Evolutionary conservation across 2,329 filamentous ascomycete genomes (phyloP), one percentile per base, ranked within the genome.

Genomic region (Paraphoma chrysanthemicola): DNA sequence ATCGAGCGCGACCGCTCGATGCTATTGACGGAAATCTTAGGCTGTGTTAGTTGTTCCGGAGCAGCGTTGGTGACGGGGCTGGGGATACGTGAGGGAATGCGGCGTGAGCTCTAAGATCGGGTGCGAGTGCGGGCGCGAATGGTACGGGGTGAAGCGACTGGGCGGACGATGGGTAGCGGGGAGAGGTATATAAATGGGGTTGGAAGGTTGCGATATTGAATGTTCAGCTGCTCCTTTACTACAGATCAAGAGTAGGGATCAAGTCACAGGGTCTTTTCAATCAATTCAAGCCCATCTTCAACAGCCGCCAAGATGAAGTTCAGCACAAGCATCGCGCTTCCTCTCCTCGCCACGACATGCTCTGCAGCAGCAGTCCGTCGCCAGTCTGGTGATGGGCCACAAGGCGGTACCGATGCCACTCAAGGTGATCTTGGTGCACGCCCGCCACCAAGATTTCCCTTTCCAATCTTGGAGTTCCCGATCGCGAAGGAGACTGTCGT

Each of bases 401-500:
- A 66, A 53, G 66, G 66, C 9, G 44, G 46, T 47, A 18, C 60
- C 17, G 64, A 67, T 51, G 57, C 66, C 14, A 67, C 64, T 11
- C 66, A 69, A 43, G 66, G 63, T 14, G 66, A 69, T 41, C 56
- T 67, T 8, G 51, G 63, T 47, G 66, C 57, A 4, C 64, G 66
- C 10, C 66, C 66, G 42, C 54, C 50, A 30, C 66, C 66, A 33
- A 53, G 63, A 33, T 69, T 69, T 17, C 61, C 66, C 1, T 69
- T 67, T 44, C 66, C 66, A 11, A 61, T 64, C 3, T 56, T 63
- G 12, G 53, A 62, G 33, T 69, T 69, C 31, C 66, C 66, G 6
- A 57, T 69, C 11, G 59, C 66, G 10, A 67, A 60, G 31, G 66
- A 69, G 57, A 69, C 66, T 18, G 58, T 67, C 2, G 66, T 69